Evolutionary conservation across 495 filamentous ascomycete genomes (phyloP), one percentile per base, ranked within the genome.

Genomic region (Acidiella bohemica): DNA sequence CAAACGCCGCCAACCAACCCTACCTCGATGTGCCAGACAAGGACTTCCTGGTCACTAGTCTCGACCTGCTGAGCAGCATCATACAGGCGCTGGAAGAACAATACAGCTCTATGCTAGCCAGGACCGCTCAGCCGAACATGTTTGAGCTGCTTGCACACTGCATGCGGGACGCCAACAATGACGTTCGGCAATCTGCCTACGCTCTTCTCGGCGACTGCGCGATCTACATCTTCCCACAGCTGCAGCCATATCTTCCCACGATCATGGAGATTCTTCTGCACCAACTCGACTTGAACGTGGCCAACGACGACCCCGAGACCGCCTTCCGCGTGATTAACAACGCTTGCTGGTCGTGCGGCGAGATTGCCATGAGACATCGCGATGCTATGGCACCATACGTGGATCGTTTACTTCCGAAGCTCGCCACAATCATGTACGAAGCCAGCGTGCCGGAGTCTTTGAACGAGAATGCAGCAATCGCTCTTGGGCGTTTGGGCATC

Each of bases 291-390:
- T 63, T 96, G 31, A 80, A 84, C 41, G 63, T 72, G 34, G 73
- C 84, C 32, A 60, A 73, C 5, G 75, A 83, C 36, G 78, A 85
- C 34, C 80, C 79, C 20, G 68, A 75, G 41, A 83, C 74, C 6
- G 76, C 78, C 6, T 96, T 93, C 58, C 80, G 81, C 31, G 88
- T 94, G 13, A 71, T 96, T 42, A 99, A 96, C 69, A 99, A 99
- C 55, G 87, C 90, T 21, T 96, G 92, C 65, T 99, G 90, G 90
- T 90, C 87, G 22, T 80, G 76, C 17, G 90, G 90, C 13, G 90
- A 99, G 63, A 92, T 99, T 42, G 78, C 85, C 7, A 76, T 95
- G 59, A 75, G 83, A 52, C 74, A 83, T 50, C 71, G 74, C 42
- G 65, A 67, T 29, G 69, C 63, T 16, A 80, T 96, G 71, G 68